phyloP scores from a whole-genome alignment of 2,329 filamentous ascomycete genomes.

The Tolypocladium tropicale region DNA sequence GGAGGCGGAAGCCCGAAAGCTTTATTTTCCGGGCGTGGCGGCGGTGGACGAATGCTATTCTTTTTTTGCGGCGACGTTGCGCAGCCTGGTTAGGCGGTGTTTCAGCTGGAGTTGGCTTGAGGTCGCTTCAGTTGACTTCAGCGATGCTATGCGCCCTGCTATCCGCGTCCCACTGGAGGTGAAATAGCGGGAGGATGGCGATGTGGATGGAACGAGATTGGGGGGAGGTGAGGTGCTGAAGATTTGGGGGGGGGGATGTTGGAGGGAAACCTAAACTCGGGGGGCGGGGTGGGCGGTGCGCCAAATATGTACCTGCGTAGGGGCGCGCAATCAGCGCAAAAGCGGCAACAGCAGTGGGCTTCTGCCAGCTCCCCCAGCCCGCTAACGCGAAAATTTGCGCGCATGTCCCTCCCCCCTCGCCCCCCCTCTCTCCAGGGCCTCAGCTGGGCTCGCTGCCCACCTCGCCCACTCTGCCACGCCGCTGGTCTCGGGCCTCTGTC shows the following conservation, averaged over 20 bases:
- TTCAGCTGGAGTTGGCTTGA: not conserved
- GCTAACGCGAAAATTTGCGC: not conserved
- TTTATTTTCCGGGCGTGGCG: conserved; percentile 1
- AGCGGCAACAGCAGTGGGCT: conserved; percentile 13
- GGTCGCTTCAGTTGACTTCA: conserved; percentile 1
- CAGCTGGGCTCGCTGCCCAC: not conserved
- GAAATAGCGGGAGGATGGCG: conserved; percentile 5
- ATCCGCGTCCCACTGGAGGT: not conserved
- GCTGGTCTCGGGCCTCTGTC: not conserved
- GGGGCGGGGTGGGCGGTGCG: conserved; percentile 23
- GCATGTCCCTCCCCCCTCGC: not conserved
- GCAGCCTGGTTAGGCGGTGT: not conserved
- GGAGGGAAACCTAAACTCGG: conserved; percentile 13
- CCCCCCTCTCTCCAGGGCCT: not conserved
- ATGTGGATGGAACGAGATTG: conserved; percentile 5
- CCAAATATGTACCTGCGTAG: conserved; percentile 21
- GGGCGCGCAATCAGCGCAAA: conserved; percentile 22
- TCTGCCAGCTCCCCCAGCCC: conserved; percentile 7
- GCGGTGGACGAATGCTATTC: not conserved
- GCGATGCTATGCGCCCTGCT: not conserved
- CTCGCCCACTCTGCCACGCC: not conserved
- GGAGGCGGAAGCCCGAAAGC: not conserved
- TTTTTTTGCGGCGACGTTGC: not conserved
- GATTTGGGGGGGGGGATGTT: conserved; percentile 14
- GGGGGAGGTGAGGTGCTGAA: conserved; percentile 8